phyloP scores from a whole-genome alignment of 1,139 yeast species.

The Maudiozyma humilis region DNA sequence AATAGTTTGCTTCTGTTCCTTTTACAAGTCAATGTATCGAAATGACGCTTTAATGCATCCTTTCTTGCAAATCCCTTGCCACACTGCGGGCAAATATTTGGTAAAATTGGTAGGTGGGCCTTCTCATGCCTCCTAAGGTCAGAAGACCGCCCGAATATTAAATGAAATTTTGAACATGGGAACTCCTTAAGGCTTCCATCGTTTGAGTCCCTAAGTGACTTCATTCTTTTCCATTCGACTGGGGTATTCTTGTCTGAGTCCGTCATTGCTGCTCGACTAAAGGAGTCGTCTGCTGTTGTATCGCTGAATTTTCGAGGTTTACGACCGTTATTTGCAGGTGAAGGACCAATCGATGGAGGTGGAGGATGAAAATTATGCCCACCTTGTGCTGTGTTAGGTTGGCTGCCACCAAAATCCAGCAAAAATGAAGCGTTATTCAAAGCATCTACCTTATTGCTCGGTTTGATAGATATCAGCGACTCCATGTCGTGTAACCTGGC shows the following conservation, averaged over 20 bases:
- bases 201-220: not conserved
- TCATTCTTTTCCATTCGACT: not conserved
- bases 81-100: slow-evolving; percentile 58
- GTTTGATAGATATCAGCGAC: slow-evolving; percentile 15
- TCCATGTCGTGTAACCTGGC: not conserved
- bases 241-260: not conserved
- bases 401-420: not conserved
- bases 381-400: not conserved
- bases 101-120: slow-evolving; percentile 26
- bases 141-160: slow-evolving; percentile 25
- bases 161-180: slow-evolving; percentile 26
- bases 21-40: slow-evolving; percentile 64
- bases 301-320: slow-evolving; percentile 1
- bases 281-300: not conserved
- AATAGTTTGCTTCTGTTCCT: slow-evolving; percentile 49
- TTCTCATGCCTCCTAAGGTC: slow-evolving; percentile 30
- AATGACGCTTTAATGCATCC: slow-evolving; percentile 70
- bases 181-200: slow-evolving; percentile 1
- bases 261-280: not conserved
- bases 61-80: slow-evolving; percentile 78
- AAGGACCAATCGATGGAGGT: too few relatives aligned
- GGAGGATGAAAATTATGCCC: too few relatives aligned
- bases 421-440: slow-evolving; percentile 1
- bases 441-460: slow-evolving; percentile 15
- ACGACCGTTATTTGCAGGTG: not conserved